Evolutionary conservation across 2,329 filamentous ascomycete genomes (phyloP).

Genomic region (Blastomyces percursus): DNA sequence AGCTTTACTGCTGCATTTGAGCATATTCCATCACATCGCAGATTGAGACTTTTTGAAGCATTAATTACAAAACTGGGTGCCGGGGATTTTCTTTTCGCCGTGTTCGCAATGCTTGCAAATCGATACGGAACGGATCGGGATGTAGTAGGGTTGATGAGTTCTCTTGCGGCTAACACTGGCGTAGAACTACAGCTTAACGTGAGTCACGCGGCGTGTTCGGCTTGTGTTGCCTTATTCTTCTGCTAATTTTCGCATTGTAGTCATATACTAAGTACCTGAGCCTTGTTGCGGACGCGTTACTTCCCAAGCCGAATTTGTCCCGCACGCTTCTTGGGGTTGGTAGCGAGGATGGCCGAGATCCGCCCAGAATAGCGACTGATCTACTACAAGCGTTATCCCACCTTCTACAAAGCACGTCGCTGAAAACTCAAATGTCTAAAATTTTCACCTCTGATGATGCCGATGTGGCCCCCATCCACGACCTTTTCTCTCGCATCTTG

Average conservation of each 20-base stretch:
- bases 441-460: conserved; percentile 26
- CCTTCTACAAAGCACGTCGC: conserved; percentile 31
- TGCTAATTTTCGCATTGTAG: conserved; percentile 28
- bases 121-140: conserved; percentile 68
- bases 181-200: conserved; percentile 60
- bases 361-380: conserved; percentile 32
- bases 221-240: not conserved
- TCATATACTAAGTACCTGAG: conserved; percentile 67
- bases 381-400: conserved; percentile 33
- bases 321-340: conserved; percentile 56
- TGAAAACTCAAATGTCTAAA: conserved; percentile 31
- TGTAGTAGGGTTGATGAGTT: conserved; percentile 62
- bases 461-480: conserved; percentile 54
- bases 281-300: conserved; percentile 63
- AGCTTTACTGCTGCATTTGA: conserved; percentile 96
- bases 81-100: conserved; percentile 75
- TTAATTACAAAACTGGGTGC: conserved; percentile 76
- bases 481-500: conserved; percentile 57
- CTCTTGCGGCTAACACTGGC: conserved; percentile 61
- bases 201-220: conserved; percentile 9
- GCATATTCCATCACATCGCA: conserved; percentile 80
- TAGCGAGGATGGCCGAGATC: conserved; percentile 38
- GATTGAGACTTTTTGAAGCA: conserved; percentile 71
- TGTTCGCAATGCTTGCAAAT: conserved; percentile 83
- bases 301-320: conserved; percentile 62